Evolutionary conservation across 805 yeast species (phyloP), one percentile per base, ranked within the genome.

Genomic region (Wickerhamiella cacticola): DNA sequence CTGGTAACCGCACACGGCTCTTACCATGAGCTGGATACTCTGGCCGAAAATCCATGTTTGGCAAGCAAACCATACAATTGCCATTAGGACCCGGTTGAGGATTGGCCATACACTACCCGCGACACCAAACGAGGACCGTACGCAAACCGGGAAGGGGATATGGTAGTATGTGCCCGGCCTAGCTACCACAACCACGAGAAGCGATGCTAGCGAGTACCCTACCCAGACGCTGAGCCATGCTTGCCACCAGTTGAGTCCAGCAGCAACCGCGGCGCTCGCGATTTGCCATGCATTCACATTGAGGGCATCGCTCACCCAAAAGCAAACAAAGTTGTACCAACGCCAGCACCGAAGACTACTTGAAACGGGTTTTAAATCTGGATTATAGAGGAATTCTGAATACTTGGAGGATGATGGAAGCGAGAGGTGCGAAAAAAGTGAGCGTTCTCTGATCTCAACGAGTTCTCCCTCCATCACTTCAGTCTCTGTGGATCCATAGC

Each of bases 261-360:
- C 75, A 46, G 71, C 69, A 50, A 80, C 79, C 56, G 92, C 92
- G 0, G 92, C 80, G 13, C 88, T 78, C 1, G 94, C 94, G 56
- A 85, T 83, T 68, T 81, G 85, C 86, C 88, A 84, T 6, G 95
- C 83, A 60, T 82, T 83, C 61, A 85, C 76, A 64, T 85, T 85
- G 68, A 85, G 82, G 33, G 94, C 79, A 62, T 85, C 95, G 0
- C 94, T 83, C 50, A 84, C 63, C 95, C 95, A 85, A 57, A 82
- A 82, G 53, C 74, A 76, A 7, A 80, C 78, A 61, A 68, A 85
- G 63, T 84, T 82, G 63, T 69, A 77, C 89, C 92, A 82, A 23
- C 75, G 65, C 95, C 95, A 85, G n/a, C 74, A 72, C 59, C 94
- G 70, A 59, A 92, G 75, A 3, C 66, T 73, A 13, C 64, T 72